Conservation (phyloP, 331 rosid genomes). For the Arachis monticola region DNA sequence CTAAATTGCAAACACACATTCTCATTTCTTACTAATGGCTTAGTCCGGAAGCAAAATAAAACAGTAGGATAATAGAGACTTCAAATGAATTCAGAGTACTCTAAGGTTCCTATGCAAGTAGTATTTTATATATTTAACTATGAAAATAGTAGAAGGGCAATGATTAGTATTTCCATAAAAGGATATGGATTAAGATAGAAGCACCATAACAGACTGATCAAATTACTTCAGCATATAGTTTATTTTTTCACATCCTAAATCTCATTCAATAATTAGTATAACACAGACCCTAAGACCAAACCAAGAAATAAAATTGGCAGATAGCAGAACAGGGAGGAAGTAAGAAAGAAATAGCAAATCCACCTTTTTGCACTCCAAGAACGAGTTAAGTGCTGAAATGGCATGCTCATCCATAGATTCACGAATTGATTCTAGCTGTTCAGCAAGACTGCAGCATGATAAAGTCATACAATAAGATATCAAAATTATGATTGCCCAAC, state of each 20-base stretch:
- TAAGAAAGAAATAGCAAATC: slow-evolving; percentile 4
- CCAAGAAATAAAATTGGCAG: slow-evolving; percentile 30
- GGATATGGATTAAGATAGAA: slow-evolving; percentile 6
- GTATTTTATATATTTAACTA: not conserved
- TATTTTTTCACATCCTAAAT: slow-evolving; percentile 12
- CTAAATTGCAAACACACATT: not conserved
- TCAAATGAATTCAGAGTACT: not conserved
- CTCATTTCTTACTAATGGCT: not conserved
- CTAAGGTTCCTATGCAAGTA: slow-evolving; percentile 10
- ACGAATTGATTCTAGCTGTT: slow-evolving; percentile 84
- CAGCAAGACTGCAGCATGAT: slow-evolving; percentile 75
- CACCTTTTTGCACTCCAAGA: slow-evolving; percentile 89
- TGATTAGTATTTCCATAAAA: too few species aligned
- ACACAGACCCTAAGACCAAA: slow-evolving; percentile 24
- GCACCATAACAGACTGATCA: slow-evolving; percentile 21
- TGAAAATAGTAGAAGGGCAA: slow-evolving; percentile 16
- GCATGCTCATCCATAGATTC: slow-evolving; percentile 71
- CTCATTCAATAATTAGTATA: slow-evolving; percentile 14
- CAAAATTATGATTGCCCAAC: slow-evolving; percentile 31
- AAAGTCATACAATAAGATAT: slow-evolving; percentile 34
- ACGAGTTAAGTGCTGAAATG: slow-evolving; percentile 60
- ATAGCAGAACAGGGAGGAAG: not conserved
- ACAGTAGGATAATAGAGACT: not conserved
- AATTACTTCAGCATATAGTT: slow-evolving; percentile 3
- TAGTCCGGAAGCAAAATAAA: slow-evolving; percentile 12